phyloP scores from a whole-genome alignment of 768 basidiomycete species.

The Chiua virens region DNA sequence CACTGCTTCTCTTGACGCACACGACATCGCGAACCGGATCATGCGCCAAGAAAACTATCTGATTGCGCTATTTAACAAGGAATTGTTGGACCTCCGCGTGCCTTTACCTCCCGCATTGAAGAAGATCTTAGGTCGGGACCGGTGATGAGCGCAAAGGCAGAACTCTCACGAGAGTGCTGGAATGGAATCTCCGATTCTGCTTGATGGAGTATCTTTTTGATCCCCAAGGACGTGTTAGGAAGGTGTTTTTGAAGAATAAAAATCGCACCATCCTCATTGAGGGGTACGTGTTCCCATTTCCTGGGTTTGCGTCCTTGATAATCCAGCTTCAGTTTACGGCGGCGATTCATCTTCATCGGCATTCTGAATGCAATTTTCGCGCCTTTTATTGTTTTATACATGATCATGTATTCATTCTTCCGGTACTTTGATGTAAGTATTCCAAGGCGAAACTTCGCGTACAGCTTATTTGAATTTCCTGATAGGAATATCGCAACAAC shows the following conservation, averaged over 20 bases:
- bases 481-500: slow-evolving; percentile 97
- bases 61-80: slow-evolving; percentile 97
- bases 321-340: slow-evolving; percentile 54
- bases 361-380: slow-evolving; percentile 93
- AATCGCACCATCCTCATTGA: slow-evolving; percentile 77
- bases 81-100: slow-evolving; percentile 83
- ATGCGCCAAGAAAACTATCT: slow-evolving; percentile 98
- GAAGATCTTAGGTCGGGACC: slow-evolving; percentile 48
- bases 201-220: slow-evolving; percentile 96
- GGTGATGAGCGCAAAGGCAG: slow-evolving; percentile 62
- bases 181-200: slow-evolving; percentile 97
- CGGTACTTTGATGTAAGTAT: slow-evolving; percentile 92
- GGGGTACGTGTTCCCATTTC: slow-evolving; percentile 53
- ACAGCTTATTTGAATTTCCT: not conserved
- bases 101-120: slow-evolving; percentile 68
- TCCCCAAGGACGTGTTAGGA: slow-evolving; percentile 82
- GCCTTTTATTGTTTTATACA: slow-evolving; percentile 95
- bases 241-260: slow-evolving; percentile 86
- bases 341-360: slow-evolving; percentile 96
- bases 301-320: not conserved
- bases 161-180: slow-evolving; percentile 84
- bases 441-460: not conserved
- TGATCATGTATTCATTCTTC: slow-evolving; percentile 99
- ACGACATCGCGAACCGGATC: slow-evolving; percentile 97
- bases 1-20: slow-evolving; percentile 90